phyloP scores from a whole-genome alignment of 768 basidiomycete species.

The Lactarius deliciosus region DNA sequence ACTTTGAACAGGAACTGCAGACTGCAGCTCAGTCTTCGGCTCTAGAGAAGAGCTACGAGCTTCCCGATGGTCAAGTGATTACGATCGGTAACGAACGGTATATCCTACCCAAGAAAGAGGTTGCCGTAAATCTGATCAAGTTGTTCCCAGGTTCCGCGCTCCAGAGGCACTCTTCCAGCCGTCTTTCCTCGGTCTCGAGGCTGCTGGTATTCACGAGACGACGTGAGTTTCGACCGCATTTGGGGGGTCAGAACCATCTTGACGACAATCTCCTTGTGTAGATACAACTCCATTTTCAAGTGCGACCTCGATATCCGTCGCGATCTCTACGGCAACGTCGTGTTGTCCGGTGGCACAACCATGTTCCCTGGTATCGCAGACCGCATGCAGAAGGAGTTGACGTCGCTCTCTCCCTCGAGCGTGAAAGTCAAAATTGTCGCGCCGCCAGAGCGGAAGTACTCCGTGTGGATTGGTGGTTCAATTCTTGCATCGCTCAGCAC shows the following conservation, averaged over 20 bases:
- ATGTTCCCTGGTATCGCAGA: conserved; percentile 97
- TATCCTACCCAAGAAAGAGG: conserved; percentile 9
- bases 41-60: conserved; percentile 90
- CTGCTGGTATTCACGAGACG: conserved; percentile 78
- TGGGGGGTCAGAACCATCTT: not conserved
- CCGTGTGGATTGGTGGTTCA: conserved; percentile 90
- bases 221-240: conserved; percentile 40
- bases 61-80: conserved; percentile 92
- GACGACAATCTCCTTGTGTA: conserved; percentile 28
- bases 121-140: not conserved
- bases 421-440: conserved; percentile 96
- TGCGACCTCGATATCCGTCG: conserved; percentile 85
- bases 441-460: conserved; percentile 92
- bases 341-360: conserved; percentile 58
- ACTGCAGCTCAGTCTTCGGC: conserved; percentile 86
- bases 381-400: conserved; percentile 94
- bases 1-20: conserved; percentile 92
- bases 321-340: conserved; percentile 77
- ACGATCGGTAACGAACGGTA: conserved; percentile 71
- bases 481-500: conserved; percentile 86
- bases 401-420: conserved; percentile 76
- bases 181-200: conserved; percentile 64
- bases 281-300: conserved; percentile 58
- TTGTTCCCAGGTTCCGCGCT: conserved; percentile 48
- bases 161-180: conserved; percentile 61